Evolutionary conservation across 331 rosid genomes (phyloP), one percentile per base, ranked within the genome.

Genomic region (Malus hybrid): DNA sequence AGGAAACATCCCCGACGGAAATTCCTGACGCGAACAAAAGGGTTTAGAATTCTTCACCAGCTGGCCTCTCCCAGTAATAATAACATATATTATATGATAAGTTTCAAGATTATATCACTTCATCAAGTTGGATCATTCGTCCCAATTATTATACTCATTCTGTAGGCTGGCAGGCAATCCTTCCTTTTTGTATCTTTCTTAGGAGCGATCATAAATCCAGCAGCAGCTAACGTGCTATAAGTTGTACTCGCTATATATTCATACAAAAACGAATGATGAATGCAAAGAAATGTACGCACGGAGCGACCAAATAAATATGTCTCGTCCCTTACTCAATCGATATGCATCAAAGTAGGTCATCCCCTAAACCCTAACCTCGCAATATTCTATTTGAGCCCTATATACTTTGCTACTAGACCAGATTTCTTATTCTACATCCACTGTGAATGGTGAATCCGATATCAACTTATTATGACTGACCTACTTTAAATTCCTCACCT

Each of bases 191-290:
- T 70, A 62, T 79, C 70, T 59, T 71, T 82, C 64, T 48, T 76
- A 70, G 46, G 54, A 73, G 75, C 66, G 69, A 75, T 79, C 74
- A 54, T 66, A 81, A 73, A 79, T 60, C 59, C 18, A 80, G 70
- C 74, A 69, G 73, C n/a, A 50, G n/a, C 56, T 50, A 50, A 50
- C 56, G 4, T 16, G 56, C 56, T 50, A 6, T 50, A 50, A 50
- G 56, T 16, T 78, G 52, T 75, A 67, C 79, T 78, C 46, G 62
- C 74, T 34, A 7, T 34, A 18, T 71, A 24, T 13, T 71, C 76
- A 57, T 20, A 34, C 27, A 34, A 24, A 56, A 56, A 57, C 3
- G 64, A 22, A 59, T 72, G 67, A 34, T 56, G 76, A 24, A 72
- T 72, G 56, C 36, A 10, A 57, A n/a, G 31, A 70, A 54, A 55